Percentiles rank a stretch among this genome's conserved stretches.
phyloP scores from a whole-genome alignment of 1,284 basidiomycete species.

The Cerrena zonata region DNA sequence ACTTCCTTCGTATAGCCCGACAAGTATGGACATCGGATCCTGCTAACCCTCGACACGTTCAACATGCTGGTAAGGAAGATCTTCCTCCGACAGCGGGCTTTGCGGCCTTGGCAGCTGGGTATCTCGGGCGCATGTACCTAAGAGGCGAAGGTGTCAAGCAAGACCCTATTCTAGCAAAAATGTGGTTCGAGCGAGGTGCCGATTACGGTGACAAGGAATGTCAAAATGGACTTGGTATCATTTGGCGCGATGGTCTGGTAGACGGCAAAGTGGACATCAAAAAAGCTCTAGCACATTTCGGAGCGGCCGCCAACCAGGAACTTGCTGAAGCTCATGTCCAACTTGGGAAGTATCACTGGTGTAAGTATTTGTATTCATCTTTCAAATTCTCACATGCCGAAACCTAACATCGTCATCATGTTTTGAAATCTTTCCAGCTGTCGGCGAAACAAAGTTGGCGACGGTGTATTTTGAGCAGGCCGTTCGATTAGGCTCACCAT shows the following conservation, averaged over 20 bases:
- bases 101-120: constrained; percentile 76
- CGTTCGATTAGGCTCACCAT: constrained; percentile 78
- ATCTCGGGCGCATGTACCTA: constrained; percentile 88
- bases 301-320: constrained; percentile 77
- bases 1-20: constrained; percentile 78
- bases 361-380: constrained; percentile 39
- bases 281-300: constrained; percentile 68
- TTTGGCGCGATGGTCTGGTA: constrained; percentile 82
- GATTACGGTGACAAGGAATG: constrained; percentile 81
- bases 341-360: constrained; percentile 77
- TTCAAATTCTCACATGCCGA: neutral
- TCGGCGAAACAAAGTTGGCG: constrained; percentile 60
- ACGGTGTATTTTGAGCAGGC: constrained; percentile 76
- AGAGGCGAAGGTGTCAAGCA: constrained; percentile 86
- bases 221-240: constrained; percentile 85
- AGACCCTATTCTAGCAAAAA: constrained; percentile 73
- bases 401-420: constrained; percentile 7
- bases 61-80: constrained; percentile 40
- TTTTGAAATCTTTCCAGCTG: constrained; percentile 37
- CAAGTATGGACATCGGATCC: constrained; percentile 79
- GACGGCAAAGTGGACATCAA: constrained; percentile 62
- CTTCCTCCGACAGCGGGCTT: constrained; percentile 56
- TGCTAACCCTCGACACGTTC: constrained; percentile 43
- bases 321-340: constrained; percentile 88
- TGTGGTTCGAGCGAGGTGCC: constrained; percentile 91